A percentile compares a stretch with the other conserved stretches of the same genome.
Conservation (phyloP, 257 asterid species). For the Jacaranda copaia region DNA sequence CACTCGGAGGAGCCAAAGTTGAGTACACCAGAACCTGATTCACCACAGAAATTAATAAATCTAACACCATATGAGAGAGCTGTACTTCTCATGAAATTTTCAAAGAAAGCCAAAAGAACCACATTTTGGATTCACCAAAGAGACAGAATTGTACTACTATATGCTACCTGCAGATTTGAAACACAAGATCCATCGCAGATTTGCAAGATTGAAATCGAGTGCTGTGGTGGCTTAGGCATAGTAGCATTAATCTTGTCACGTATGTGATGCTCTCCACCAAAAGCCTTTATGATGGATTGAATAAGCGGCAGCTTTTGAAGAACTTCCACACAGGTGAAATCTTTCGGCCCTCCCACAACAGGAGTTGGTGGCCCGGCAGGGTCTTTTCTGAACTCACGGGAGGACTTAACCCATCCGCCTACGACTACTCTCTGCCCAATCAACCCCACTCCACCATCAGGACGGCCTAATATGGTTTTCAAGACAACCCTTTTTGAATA, state of each 20-base stretch:
- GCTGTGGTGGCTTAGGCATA: constrained; percentile 59
- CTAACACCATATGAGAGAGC: neutral
- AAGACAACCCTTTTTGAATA: constrained; percentile 70
- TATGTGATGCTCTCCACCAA: constrained; percentile 63
- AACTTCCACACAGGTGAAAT: constrained; percentile 65
- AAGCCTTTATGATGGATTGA: constrained; percentile 57
- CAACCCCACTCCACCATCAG: constrained; percentile 62
- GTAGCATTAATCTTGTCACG: constrained; percentile 58
- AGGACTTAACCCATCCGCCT: constrained; percentile 93
- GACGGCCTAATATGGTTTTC: constrained; percentile 56
- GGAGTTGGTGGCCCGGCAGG: constrained; percentile 28
- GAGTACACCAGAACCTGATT: constrained; percentile 82
- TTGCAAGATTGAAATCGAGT: constrained; percentile 61
- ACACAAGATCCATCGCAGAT: constrained; percentile 83
- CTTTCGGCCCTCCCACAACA: constrained; percentile 46
- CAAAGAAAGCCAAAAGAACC: neutral
- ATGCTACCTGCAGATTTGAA: constrained; percentile 72
- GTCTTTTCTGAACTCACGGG: constrained; percentile 70
- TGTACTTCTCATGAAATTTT: too few relatives aligned
- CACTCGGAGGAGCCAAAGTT: constrained; percentile 59
- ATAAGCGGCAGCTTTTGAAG: constrained; percentile 70
- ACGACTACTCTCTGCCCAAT: constrained; percentile 67
- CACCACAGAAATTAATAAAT: neutral
- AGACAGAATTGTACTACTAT: neutral
- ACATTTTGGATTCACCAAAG: constrained; percentile 6